These are phyloP conservation scores for Talaromyces sp. DNA, from an alignment of 2,329 filamentous ascomycete species.

Conservation along the genomic window DNA sequence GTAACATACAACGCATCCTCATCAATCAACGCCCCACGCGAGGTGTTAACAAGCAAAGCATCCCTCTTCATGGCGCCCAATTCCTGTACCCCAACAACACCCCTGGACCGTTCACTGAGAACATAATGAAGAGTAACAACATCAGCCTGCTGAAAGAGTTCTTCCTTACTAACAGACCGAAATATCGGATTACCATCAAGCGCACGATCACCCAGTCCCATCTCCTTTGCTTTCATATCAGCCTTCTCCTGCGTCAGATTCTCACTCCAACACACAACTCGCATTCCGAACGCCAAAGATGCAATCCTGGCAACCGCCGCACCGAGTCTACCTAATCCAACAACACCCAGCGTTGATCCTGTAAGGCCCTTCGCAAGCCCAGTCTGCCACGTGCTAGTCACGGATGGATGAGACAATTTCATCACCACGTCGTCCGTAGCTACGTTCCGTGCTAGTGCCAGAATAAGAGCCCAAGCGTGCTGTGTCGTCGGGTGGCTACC, in stretches of 20 bases:
- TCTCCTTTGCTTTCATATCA: neutral
- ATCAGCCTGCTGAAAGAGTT: neutral
- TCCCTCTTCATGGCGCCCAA: neutral
- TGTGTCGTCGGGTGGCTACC: neutral
- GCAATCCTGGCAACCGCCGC: conserved; percentile 1
- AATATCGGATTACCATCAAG: neutral
- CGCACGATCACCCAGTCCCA: neutral
- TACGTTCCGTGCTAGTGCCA: neutral
- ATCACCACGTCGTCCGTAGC: conserved; percentile 1
- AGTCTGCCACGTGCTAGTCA: conserved; percentile 3
- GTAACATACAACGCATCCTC: neutral
- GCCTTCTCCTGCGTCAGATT: conserved; percentile 1
- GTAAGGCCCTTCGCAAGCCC: conserved; percentile 1
- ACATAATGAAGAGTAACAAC: conserved; percentile 2
- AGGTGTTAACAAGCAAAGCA: conserved; percentile 4
- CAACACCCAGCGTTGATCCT: neutral
- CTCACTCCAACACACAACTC: conserved; percentile 1
- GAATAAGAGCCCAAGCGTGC: neutral
- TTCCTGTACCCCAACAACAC: neutral
- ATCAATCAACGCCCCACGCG: conserved; percentile 1
- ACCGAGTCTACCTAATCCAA: conserved; percentile 1
- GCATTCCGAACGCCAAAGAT: conserved; percentile 1
- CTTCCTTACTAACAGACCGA: neutral
- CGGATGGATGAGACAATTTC: neutral
- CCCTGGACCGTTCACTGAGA: neutral